Base-by-base conservation (phyloP, 163 green algal species). In the Scenedesmus sp. region DNA sequence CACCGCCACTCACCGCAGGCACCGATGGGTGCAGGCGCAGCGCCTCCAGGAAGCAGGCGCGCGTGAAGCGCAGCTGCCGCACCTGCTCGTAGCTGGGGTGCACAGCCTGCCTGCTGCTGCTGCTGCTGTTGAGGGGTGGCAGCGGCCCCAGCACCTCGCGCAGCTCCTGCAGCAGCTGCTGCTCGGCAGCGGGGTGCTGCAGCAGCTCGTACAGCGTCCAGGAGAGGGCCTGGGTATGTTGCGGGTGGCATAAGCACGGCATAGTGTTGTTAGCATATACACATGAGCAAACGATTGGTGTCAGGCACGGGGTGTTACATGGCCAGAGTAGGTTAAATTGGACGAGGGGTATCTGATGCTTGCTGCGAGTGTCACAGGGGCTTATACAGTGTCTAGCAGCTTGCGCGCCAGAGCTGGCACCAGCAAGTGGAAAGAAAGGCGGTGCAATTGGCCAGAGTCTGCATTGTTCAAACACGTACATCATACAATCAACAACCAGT, bases 161-260 rank as follows among this genome's bases (percentile, higher is more conserved):
- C 57, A 88, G 9, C 90, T 93, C 90, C 13, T 60, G 34, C 90
- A 93, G 64, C 74, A 93, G 85, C 73, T 84, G 23, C 18, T 82
- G 34, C 90, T 93, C 90, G 3, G 82, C 81, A 1, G 85, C 76
- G 23, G 90, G 90, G 79, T 91, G 84, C 13, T 73, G 59, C 85
- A 93, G 64, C 76, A 93, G 76, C 57, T 86, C 34, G 54, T 93
- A 91, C 5, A 93, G 66, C 62, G 90, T 88, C 85, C 90, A 93
- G 10, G 74, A 86, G 46, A 91, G 55, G 0, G 85, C 90, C 90
- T 93, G 83, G 34, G 34, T 6, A 0, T n/a, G 52, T 18, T 81
- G 55, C 12, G 81, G 46, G 16, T 6, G 52, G 54, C 81, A 26
- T 9, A 23, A 10, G 77, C 13, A 13, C 66, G 2, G 1, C 66